These are phyloP conservation scores for Glarea lozoyensis DNA, from an alignment of 495 filamentous ascomycete genomes.

Conservation along the genomic window DNA sequence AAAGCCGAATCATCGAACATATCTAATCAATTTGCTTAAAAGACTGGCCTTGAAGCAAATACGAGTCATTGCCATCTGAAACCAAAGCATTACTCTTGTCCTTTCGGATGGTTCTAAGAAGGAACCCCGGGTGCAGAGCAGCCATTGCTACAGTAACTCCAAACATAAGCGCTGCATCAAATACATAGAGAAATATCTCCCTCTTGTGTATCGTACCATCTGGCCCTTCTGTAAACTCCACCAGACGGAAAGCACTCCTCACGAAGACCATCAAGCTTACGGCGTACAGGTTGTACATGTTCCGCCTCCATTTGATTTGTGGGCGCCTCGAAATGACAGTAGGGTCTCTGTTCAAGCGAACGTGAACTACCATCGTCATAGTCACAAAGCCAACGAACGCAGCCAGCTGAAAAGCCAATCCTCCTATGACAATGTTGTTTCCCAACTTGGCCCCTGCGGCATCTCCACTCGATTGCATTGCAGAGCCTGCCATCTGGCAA, in stretches of 20 bases:
- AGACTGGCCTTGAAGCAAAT: too few relatives aligned
- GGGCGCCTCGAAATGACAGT: not conserved
- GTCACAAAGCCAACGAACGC: conserved; percentile 40
- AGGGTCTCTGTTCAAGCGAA: conserved; percentile 6
- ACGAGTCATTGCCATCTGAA: too few relatives aligned
- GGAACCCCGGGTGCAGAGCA: conserved; percentile 11
- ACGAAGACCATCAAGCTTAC: conserved; percentile 45
- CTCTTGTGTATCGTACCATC: conserved; percentile 25
- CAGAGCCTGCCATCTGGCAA: conserved; percentile 26
- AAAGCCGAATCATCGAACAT: too few relatives aligned
- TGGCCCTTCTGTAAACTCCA: conserved; percentile 46
- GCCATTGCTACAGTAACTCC: conserved; percentile 14
- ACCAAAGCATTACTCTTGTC: too few relatives aligned
- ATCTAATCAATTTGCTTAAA: too few relatives aligned
- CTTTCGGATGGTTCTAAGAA: too few relatives aligned
- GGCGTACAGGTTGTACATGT: conserved; percentile 42
- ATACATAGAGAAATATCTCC: conserved; percentile 15
- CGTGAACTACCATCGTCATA: conserved; percentile 27
- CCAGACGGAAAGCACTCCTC: conserved; percentile 44
- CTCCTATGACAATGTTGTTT: conserved; percentile 32
- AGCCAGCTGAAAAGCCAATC: conserved; percentile 36
- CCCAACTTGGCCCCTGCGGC: conserved; percentile 23
- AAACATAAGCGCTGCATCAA: conserved; percentile 20
- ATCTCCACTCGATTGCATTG: conserved; percentile 26
- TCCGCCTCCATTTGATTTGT: conserved; percentile 45